These are phyloP conservation scores for Starmerella stigmatis DNA, from an alignment of 805 yeast species.

Conservation along the genomic window DNA sequence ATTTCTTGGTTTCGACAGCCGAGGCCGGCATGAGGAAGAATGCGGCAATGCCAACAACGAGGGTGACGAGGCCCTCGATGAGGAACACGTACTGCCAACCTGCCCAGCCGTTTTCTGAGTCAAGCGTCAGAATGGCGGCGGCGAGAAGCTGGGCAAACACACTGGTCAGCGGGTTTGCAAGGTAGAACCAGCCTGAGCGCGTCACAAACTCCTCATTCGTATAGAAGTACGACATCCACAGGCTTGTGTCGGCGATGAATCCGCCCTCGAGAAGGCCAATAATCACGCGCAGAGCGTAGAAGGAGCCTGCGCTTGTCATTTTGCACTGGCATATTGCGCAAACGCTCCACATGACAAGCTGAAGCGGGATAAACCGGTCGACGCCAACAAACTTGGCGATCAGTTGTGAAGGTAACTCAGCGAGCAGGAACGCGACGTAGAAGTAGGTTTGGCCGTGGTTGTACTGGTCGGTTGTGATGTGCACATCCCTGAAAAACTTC, in stretches of 20 bases:
- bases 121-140: conserved; percentile 39
- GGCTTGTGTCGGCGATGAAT: conserved; percentile 34
- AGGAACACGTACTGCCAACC: conserved; percentile 44
- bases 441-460: conserved; percentile 45
- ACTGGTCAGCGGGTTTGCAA: conserved; percentile 35
- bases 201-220: conserved; percentile 46
- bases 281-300: conserved; percentile 40
- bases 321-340: conserved; percentile 45
- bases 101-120: conserved; percentile 33
- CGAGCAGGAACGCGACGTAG: conserved; percentile 41
- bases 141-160: conserved; percentile 33
- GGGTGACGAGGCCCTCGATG: conserved; percentile 42
- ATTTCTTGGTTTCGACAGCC: conserved; percentile 40
- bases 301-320: conserved; percentile 35
- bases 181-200: conserved; percentile 43
- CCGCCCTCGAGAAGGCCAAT: conserved; percentile 52
- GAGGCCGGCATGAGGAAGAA: conserved; percentile 43
- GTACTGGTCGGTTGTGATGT: conserved; percentile 30
- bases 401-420: conserved; percentile 59
- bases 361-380: conserved; percentile 52
- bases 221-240: conserved; percentile 33
- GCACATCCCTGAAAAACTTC: conserved; percentile 10
- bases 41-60: conserved; percentile 39
- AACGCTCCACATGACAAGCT: conserved; percentile 46
- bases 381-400: conserved; percentile 53